Conservation (phyloP, 1,139 yeast genomes). For the Scheffersomyces parashehatae region DNA sequence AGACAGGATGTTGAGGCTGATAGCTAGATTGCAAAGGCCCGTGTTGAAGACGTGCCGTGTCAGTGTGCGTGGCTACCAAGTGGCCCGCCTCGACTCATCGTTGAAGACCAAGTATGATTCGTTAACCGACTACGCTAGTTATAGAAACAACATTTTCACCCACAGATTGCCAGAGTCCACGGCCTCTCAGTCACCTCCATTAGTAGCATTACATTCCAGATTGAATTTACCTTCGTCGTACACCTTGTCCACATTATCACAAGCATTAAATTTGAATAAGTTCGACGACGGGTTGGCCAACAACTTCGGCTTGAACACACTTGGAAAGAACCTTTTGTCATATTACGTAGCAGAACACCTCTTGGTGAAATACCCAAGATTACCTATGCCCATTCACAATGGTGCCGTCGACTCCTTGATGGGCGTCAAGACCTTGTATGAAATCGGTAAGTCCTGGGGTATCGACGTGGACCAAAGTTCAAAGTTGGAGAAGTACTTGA, state of each 20-base stretch:
- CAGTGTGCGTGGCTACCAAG: constrained; percentile 20
- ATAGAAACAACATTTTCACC: constrained; percentile 43
- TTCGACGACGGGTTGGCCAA: constrained; percentile 56
- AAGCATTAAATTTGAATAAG: constrained; percentile 59
- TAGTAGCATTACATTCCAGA: constrained; percentile 81
- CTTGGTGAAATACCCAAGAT: constrained; percentile 78
- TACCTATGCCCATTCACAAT: constrained; percentile 77
- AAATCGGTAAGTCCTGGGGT: constrained; percentile 83
- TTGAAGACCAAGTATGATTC: constrained; percentile 33
- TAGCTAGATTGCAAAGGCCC: constrained; percentile 7
- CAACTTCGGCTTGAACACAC: constrained; percentile 75
- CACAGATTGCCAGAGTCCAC: constrained; percentile 52
- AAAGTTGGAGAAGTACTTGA: constrained; percentile 65
- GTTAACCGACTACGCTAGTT: constrained; percentile 41
- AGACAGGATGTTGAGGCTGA: constrained; percentile 10
- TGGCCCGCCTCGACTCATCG: constrained; percentile 21
- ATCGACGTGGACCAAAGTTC: constrained; percentile 71
- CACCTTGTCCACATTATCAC: constrained; percentile 70
- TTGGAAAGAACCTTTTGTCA: constrained; percentile 77
- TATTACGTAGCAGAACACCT: constrained; percentile 77
- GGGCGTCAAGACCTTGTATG: constrained; percentile 62
- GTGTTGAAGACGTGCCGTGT: constrained; percentile 4
- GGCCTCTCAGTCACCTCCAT: constrained; percentile 63
- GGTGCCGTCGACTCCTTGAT: constrained; percentile 73
- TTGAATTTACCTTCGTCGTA: constrained; percentile 59